phyloP scores from a whole-genome alignment of 345 rosid species.

The Citrus mangshanensis region DNA sequence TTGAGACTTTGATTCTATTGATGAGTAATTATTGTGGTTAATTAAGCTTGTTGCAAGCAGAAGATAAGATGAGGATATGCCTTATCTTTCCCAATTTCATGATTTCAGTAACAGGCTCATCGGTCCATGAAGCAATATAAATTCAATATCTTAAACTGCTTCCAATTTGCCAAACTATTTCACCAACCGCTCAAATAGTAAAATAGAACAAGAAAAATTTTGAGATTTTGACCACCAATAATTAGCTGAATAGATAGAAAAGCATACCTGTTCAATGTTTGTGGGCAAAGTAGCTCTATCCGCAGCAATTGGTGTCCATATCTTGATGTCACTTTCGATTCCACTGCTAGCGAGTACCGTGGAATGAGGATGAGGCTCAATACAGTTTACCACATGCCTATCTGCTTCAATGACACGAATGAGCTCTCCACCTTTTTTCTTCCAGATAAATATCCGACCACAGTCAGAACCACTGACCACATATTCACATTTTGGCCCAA shows the following conservation, averaged over 20 bases:
- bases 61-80: not conserved
- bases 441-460: slow-evolving; percentile 93
- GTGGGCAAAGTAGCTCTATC: slow-evolving; percentile 68
- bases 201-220: not conserved
- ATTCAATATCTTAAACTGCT: not conserved
- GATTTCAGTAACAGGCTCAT: not conserved
- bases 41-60: not conserved
- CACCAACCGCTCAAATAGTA: not conserved
- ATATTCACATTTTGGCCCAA: slow-evolving; percentile 83
- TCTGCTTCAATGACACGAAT: slow-evolving; percentile 81
- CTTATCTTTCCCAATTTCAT: not conserved
- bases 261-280: slow-evolving; percentile 66
- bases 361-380: slow-evolving; percentile 73
- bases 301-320: slow-evolving; percentile 72
- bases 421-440: slow-evolving; percentile 72
- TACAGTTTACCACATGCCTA: slow-evolving; percentile 76
- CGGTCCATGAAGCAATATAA: not conserved
- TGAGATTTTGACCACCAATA: not conserved
- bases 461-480: slow-evolving; percentile 98
- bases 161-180: not conserved
- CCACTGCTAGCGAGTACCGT: slow-evolving; percentile 83
- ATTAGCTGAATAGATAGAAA: not conserved
- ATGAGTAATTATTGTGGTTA: too few species aligned
- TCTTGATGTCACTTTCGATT: slow-evolving; percentile 75
- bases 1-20: not conserved